Evolutionary conservation across 305 asterid genomes (phyloP), one percentile per base, ranked within the genome.

Genomic region (Striga hermonthica): DNA sequence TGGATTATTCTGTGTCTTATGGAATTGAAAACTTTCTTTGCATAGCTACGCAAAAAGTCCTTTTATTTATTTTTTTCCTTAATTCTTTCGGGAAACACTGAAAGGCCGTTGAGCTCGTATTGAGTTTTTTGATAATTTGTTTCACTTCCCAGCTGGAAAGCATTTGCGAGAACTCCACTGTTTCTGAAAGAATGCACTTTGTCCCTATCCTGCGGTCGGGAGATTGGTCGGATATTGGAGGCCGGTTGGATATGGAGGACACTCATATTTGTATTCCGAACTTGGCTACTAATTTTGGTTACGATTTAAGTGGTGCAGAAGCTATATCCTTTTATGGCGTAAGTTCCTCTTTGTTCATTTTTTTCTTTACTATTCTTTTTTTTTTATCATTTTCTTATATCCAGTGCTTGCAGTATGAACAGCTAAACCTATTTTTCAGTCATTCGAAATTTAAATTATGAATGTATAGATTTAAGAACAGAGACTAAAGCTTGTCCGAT

Each of bases 291-390:
- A 83, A 82, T 37, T 90, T 79, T 54, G 93, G 89, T 64, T 15
- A 44, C 56, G 40, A 78, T 72, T 74, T 61, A 63, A 61, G 79
- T 75, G 85, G 84, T 56, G 82, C 77, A 57, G 96, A 91, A 72
- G 85, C 84, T 73, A 73, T 91, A 81, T 88, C 96, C 71, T 85
- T 88, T 80, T 91, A 88, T 78, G 98, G 98, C 11, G 96, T 91
- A 84, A 86, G 96, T 84, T 78, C 81, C 82, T 75, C 72, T 15
- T 48, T n/a, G 9, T 53, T 53, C 12, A 22, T 22, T 15, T 60
- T 44, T 44, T 9, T 44, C n/a, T 11, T 9, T 44, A 13, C 50
- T 44, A 9, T 22, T 22, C 31, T 22, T 22, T 22, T 22, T 22
- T 22, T 22, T 22, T 22, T 22, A 22, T 22, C 31, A 22, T 22